phyloP scores from a whole-genome alignment of 495 filamentous ascomycete genomes.

The Tuber umbilicatum region DNA sequence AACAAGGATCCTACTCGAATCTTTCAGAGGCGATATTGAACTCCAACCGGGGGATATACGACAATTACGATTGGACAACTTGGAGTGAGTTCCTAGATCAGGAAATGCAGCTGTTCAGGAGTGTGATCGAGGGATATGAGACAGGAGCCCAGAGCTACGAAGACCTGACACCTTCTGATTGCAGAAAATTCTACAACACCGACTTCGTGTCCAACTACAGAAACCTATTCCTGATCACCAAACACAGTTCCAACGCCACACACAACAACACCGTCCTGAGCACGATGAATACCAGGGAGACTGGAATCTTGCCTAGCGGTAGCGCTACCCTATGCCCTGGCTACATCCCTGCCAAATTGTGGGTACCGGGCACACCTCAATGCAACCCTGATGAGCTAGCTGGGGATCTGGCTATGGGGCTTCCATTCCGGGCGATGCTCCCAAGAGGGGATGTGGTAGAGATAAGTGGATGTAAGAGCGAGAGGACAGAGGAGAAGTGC shows the following conservation, averaged over 20 bases:
- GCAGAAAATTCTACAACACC: not conserved
- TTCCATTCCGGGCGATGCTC: not conserved
- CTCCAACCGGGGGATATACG: not conserved
- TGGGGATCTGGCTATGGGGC: not conserved
- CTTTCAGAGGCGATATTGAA: not conserved
- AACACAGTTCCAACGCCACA: too few relatives aligned
- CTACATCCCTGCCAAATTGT: too few relatives aligned
- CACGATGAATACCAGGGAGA: too few relatives aligned
- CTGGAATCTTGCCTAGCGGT: too few relatives aligned
- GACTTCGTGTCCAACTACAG: not conserved
- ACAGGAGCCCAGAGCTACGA: not conserved
- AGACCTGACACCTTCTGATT: not conserved
- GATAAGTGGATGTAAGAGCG: not conserved
- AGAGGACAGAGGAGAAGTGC: constrained; percentile 40
- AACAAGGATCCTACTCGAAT: not conserved
- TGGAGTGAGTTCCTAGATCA: not conserved
- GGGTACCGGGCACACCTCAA: too few relatives aligned
- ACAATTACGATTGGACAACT: not conserved
- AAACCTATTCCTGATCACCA: not conserved
- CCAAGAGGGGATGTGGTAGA: not conserved
- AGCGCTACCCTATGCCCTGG: too few relatives aligned
- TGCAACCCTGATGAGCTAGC: not conserved
- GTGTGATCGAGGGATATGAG: not conserved
- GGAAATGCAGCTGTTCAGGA: not conserved
- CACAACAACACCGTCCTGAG: not conserved